phyloP scores from a whole-genome alignment of 768 basidiomycete genomes.

The Leucosporidium scottii region DNA sequence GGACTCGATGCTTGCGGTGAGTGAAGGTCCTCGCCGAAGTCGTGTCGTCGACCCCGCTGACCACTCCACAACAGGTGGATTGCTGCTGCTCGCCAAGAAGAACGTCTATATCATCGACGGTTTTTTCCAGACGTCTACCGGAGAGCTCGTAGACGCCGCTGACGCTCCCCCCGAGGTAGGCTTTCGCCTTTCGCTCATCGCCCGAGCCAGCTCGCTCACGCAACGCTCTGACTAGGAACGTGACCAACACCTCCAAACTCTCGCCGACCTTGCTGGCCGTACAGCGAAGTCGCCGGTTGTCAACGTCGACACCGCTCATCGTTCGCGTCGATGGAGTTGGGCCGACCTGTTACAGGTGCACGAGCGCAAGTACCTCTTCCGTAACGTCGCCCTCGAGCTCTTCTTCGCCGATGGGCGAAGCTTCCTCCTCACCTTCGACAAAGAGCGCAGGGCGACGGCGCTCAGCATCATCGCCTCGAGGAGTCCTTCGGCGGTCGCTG shows the following conservation, averaged over 20 bases:
- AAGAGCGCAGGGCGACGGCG: conserved; percentile 53
- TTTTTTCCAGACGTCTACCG: conserved; percentile 73
- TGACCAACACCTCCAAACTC: conserved; percentile 62
- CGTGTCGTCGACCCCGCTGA: conserved; percentile 7
- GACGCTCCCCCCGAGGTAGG: conserved; percentile 76
- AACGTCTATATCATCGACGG: conserved; percentile 89
- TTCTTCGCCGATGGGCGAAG: conserved; percentile 91
- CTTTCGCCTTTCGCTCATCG: conserved; percentile 57
- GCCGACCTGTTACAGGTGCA: conserved; percentile 67
- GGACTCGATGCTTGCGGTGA: conserved; percentile 88
- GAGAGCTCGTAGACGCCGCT: conserved; percentile 78
- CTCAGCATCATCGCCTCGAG: conserved; percentile 27
- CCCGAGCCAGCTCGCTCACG: neutral
- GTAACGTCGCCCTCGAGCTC: conserved; percentile 59
- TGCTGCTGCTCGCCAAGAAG: conserved; percentile 75
- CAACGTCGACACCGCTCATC: conserved; percentile 40
- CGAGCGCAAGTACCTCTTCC: conserved; percentile 77
- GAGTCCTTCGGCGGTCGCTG: conserved; percentile 54
- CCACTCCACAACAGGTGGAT: conserved; percentile 54
- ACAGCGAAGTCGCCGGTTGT: conserved; percentile 44
- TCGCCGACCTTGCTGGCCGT: conserved; percentile 12
- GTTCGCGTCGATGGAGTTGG: conserved; percentile 54
- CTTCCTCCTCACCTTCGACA: conserved; percentile 71
- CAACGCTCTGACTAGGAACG: conserved; percentile 47
- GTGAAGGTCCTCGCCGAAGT: conserved; percentile 37